Base-by-base conservation (phyloP, 345 rosid genomes). In the Litchi chinensis region DNA sequence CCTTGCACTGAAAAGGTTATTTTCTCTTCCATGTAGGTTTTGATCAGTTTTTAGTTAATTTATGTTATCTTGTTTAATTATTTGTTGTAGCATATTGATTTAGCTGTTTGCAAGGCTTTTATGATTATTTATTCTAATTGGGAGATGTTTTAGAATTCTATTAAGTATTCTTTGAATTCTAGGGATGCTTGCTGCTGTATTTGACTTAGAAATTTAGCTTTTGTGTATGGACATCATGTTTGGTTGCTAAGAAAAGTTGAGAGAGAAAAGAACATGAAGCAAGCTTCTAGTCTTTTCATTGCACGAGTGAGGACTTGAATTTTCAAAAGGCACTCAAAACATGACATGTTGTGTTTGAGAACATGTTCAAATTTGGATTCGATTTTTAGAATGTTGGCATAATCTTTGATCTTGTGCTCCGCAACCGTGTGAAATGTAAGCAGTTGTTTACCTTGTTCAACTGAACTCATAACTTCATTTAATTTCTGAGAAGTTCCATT, bases 1-100 rank as follows among this genome's bases (percentile, higher is more conserved):
- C 93, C 94, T 74, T 77, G 81, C 84, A 80, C 85, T 6, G 86
- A 81, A n/a, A 92, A 89, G 94, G 97, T 87, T 65, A 59, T 40
- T 77, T 39, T 64, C 59, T 64, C 73, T 70, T 79, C 43, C 76
- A 22, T 46, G 26, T 70, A 22, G 52, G 46, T 56, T 74, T 79
- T 68, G 9, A 16, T 65, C 21, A 37, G 46, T 56, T 26, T 52
- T 52, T 13, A 64, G 22, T 65, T 48, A 10, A 12, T 3, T 48
- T 11, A 41, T 11, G 64, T 56, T 65, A 28, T 6, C 39, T 46
- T 76, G 32, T 44, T 60, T 77, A 46, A 7, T 39, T n/a, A 8
- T 76, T 66, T 32, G 41, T n/a, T 57, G 50, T 9, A 48, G 46
- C 70, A 10, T 11, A 24, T 64, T 64, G 16, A 15, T 46, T 76